Base-by-base conservation (phyloP, 139 green algal genomes). In the Picochlorum costavermella region DNA sequence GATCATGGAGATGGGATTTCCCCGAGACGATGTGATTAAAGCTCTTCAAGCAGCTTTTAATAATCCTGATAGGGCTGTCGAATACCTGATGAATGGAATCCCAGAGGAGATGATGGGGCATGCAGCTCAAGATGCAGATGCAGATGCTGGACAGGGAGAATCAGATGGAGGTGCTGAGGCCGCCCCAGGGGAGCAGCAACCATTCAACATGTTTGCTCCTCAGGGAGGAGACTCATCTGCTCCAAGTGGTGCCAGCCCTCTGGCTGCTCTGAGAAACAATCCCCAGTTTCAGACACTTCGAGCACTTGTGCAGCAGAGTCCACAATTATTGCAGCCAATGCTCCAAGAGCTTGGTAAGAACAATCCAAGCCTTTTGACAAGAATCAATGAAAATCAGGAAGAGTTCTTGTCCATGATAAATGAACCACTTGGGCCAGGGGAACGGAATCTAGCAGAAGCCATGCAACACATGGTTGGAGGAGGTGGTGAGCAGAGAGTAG, bases 41-140 rank as follows among this genome's bases (percentile, higher is more conserved):
- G 93, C 93, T 0, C 89, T 99, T 84, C 81, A 89, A 3, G 93
- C 94, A 3, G 94, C 94, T 10, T 99, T 92, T 84, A 98, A 99
- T 84, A 99, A 99, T 83, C 92, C 94, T 12, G 93, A 99, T 46
- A 78, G 94, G 8, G 94, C 94, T 13, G 94, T 99, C n/a, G 94
- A 99, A 82, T 99, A 98, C 72, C 78, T 98, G 10, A 96, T 95
- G 81, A 94, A 74, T 11, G 89, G 89, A 63, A 96, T 97, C 60
- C 88, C 88, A n/a, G 84, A 76, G 37, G 61, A 28, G 3, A 25
- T 59, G 17, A 20, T 48, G 26, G 49, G 23, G 10, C 28, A 50
- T 45, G 57, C 50, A n/a, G 56, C 63, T 28, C 59, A 48, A 65
- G 46, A 62, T 50, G 14, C 46, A 53, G 70, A 65, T 44, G 61